Conservation (phyloP, 192 early-diverging fungal species). For the Backusella mclennaniae region DNA sequence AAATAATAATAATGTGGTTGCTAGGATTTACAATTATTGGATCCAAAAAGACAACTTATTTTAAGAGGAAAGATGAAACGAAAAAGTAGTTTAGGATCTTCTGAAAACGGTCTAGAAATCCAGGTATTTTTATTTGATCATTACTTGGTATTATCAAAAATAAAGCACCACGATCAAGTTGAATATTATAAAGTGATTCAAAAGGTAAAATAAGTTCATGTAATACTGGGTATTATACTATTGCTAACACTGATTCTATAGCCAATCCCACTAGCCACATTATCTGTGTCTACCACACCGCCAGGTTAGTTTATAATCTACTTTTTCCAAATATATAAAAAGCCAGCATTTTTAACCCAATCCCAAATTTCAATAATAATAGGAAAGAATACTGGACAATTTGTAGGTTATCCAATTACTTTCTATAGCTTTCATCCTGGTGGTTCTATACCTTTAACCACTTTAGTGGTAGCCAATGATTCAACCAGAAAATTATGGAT, state of each 20-base stretch:
- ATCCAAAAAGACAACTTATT: conserved; percentile 68
- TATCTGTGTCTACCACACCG: not conserved
- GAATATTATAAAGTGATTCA: conserved; percentile 63
- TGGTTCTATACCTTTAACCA: not conserved
- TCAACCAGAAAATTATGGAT: conserved; percentile 13
- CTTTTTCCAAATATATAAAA: not conserved
- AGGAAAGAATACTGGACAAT: not conserved
- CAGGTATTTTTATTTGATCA: conserved; percentile 89
- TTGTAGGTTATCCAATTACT: not conserved
- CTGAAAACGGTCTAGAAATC: conserved; percentile 60
- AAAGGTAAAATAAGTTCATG: conserved; percentile 36
- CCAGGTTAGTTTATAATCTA: not conserved
- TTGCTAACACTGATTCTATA: not conserved
- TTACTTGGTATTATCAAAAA: conserved; percentile 70
- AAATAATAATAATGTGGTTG: not conserved
- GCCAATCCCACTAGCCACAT: conserved; percentile 3
- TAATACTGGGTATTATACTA: no score
- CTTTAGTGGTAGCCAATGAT: not conserved
- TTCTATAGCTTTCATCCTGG: not conserved
- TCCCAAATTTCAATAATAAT: not conserved
- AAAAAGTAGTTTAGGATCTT: conserved; percentile 41
- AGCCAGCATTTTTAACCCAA: not conserved
- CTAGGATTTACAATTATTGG: conserved; percentile 72
- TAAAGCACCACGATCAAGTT: conserved; percentile 55
- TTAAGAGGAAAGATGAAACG: conserved; percentile 80